These are phyloP conservation scores for Dalbergia cochinchinensis DNA, from an alignment of 306 rosid genomes.

Conservation along the genomic window DNA sequence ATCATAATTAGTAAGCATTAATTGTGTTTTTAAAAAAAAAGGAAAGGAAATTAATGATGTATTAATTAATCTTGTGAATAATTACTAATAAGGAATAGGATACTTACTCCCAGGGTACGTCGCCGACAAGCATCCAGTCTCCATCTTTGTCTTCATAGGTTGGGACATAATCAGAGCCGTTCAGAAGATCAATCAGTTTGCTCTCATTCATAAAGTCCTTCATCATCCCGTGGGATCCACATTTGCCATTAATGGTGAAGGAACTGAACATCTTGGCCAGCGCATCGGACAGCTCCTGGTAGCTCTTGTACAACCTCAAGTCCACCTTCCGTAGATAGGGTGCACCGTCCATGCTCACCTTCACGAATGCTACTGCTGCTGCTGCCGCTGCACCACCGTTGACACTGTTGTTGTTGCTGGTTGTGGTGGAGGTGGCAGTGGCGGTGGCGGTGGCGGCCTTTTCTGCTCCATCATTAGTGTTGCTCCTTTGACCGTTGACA, in stretches of 20 bases:
- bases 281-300: conserved; percentile 77
- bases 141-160: conserved; percentile 88
- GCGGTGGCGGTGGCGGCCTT: background rate
- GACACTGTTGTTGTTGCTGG: background rate
- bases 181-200: conserved; percentile 75
- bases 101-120: conserved; percentile 94
- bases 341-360: conserved; percentile 96
- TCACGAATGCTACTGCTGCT: conserved; percentile 59
- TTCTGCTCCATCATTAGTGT: conserved; percentile 14
- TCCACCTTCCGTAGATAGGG: conserved; percentile 91
- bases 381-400: conserved; percentile 40
- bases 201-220: conserved; percentile 87
- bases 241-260: conserved; percentile 66
- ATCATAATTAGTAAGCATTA: background rate
- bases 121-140: conserved; percentile 97
- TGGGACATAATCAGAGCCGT: conserved; percentile 79
- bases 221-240: conserved; percentile 66
- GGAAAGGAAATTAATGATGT: too few relatives aligned
- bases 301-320: conserved; percentile 76
- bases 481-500: conserved; percentile 55
- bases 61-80: too few relatives aligned
- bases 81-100: background rate
- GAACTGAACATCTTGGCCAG: conserved; percentile 85
- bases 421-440: background rate
- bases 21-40: background rate